phyloP scores from a whole-genome alignment of 495 filamentous ascomycete genomes.

The Hyaloscypha finlandica region DNA sequence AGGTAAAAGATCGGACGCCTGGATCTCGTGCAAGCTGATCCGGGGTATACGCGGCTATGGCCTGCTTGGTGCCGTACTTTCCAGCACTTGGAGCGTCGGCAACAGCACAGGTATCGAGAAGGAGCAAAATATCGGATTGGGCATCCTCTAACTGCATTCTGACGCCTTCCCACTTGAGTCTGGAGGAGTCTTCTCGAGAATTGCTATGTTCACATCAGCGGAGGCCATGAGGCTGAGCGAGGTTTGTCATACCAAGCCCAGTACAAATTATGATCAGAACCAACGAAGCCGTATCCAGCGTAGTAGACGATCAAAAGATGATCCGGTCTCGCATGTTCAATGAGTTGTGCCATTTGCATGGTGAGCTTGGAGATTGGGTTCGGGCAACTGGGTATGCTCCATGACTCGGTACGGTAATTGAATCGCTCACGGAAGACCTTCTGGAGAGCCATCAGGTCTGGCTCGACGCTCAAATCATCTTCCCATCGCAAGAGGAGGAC shows the following conservation, averaged over 20 bases:
- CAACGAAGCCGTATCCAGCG: conserved; percentile 51
- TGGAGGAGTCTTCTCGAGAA: conserved; percentile 32
- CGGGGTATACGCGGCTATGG: conserved; percentile 53
- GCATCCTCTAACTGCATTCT: conserved; percentile 32
- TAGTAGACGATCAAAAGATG: conserved; percentile 60
- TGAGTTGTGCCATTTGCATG: conserved; percentile 44
- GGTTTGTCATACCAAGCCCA: conserved; percentile 52
- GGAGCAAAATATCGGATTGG: conserved; percentile 34
- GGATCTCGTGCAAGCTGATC: conserved; percentile 48
- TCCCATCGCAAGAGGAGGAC: conserved; percentile 58
- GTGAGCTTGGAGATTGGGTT: conserved; percentile 56
- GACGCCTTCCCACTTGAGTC: conserved; percentile 34
- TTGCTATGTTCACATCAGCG: conserved; percentile 31
- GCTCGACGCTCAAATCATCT: conserved; percentile 50
- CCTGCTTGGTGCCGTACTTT: conserved; percentile 53
- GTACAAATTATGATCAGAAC: conserved; percentile 52
- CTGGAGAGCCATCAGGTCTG: conserved; percentile 48
- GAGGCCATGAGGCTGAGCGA: conserved; percentile 16
- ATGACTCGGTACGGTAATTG: conserved; percentile 53
- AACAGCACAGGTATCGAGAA: conserved; percentile 33
- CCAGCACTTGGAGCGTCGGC: conserved; percentile 45
- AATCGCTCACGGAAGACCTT: conserved; percentile 54
- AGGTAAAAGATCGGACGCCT: conserved; percentile 53
- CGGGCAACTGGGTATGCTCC: conserved; percentile 49
- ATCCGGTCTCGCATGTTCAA: conserved; percentile 49